These are phyloP conservation scores for Leccinum pachyderme DNA, from an alignment of 1,284 basidiomycete genomes.

Conservation along the genomic window DNA sequence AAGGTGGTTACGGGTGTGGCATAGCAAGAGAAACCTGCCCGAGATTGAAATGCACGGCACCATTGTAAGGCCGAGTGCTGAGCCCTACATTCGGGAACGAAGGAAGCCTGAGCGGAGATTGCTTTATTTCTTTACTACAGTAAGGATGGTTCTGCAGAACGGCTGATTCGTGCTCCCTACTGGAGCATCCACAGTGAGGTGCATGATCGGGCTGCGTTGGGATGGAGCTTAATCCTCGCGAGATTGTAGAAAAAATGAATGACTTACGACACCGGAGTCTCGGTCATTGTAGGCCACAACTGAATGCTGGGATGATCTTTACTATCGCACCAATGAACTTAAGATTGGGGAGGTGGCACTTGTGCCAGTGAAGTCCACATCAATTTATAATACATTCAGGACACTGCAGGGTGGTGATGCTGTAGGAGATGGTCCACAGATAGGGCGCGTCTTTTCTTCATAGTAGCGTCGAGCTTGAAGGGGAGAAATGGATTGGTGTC, in stretches of 20 bases:
- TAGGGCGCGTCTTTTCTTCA: too few species aligned
- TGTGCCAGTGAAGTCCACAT: slow-evolving; percentile 14
- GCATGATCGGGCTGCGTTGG: slow-evolving; percentile 7
- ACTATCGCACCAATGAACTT: too few species aligned
- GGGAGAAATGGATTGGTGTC: too few species aligned
- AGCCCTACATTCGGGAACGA: background rate
- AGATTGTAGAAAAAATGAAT: background rate
- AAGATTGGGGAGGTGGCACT: slow-evolving; percentile 10
- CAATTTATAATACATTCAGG: too few species aligned
- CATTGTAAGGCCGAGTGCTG: slow-evolving; percentile 8
- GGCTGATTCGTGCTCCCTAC: slow-evolving; percentile 5
- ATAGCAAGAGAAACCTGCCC: slow-evolving; percentile 8
- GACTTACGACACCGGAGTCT: slow-evolving; percentile 4
- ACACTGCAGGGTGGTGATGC: too few species aligned
- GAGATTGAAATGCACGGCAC: background rate
- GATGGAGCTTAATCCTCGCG: background rate
- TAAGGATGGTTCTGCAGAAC: too few species aligned
- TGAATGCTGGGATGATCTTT: slow-evolving; percentile 9
- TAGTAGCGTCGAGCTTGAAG: too few species aligned
- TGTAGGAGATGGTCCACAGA: too few species aligned
- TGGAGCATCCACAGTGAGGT: background rate
- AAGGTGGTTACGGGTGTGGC: background rate
- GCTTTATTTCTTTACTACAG: too few species aligned
- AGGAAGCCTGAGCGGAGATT: too few species aligned
- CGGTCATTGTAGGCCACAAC: slow-evolving; percentile 2